Evolutionary conservation across 192 early-diverging fungal genomes (phyloP), one percentile per base, ranked within the genome.

Genomic region (Phycomyces nitens): DNA sequence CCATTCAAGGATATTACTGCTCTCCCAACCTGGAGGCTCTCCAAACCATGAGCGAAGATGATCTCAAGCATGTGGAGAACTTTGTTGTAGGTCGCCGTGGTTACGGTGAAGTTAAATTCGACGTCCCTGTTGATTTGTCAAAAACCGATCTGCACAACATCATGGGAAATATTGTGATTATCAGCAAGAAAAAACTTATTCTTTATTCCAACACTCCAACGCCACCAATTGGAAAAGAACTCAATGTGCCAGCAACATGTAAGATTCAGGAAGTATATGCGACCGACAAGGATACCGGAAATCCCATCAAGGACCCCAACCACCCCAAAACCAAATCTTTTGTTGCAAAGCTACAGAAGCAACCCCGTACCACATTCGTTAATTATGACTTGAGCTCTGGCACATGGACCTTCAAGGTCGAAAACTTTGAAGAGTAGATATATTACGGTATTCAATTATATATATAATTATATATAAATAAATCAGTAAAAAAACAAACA

Each of bases 401-500:
- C 20, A 82, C 80, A 0, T 99, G 97, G 97, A 86, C 76, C n/a
- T 99, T 99, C 77, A 69, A 81, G 15, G 97, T 99, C 8, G 80
- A 94, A 60, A 89, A 94, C 65, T 91, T 91, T 69, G 89, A 20
- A 10, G 8, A 14, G 20, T 41, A 42, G 9, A 56, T 44, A 47
- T 27, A 53, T 14, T 34, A 53, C 12, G 3, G 2, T 14, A 47
- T 47, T n/a, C 2, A 18, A 18, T n/a, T 47, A 47, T 47, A 18
- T 47, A 47, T 11, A n/a, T 47, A 47, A 18, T 6, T 47, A 47
- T 11, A 47, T 11, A 47, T 47, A 34, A 34, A 7, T 7, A 34
- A 34, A 34, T n/a, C n/a, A n/a, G 41, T 42, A 14, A 10, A 10
- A 14, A 14, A 10, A 42, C 41, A 42, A 42, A 42, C 41, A 42